phyloP scores from a whole-genome alignment of 2,329 filamentous ascomycete species.

The Orbilia javanica region DNA sequence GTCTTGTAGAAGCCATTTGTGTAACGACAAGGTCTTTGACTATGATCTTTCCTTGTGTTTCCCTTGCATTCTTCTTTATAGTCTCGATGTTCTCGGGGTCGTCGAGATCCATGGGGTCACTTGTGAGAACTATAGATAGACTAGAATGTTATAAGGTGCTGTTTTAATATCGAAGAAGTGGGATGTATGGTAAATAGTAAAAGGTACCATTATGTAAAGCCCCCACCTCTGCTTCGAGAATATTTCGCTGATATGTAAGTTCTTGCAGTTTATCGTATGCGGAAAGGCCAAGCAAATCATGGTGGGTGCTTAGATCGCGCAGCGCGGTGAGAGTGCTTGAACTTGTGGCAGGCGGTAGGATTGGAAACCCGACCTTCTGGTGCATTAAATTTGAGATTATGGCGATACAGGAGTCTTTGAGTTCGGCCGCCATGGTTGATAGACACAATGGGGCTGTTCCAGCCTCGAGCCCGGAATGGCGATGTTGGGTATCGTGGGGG shows the following conservation, averaged over 20 bases:
- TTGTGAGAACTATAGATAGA: conserved; percentile 26
- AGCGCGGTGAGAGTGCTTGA: conserved; percentile 30
- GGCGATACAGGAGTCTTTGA: conserved; percentile 40
- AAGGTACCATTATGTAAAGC: conserved; percentile 38
- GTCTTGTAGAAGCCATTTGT: conserved; percentile 53
- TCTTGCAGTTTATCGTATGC: conserved; percentile 48
- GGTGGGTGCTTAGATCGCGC: conserved; percentile 36
- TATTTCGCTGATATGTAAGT: conserved; percentile 30
- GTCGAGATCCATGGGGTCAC: conserved; percentile 55
- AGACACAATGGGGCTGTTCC: background rate
- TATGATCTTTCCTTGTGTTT: conserved; percentile 45
- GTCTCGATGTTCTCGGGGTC: conserved; percentile 26
- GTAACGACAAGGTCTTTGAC: conserved; percentile 52
- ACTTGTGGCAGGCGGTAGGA: conserved; percentile 42
- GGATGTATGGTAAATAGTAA: background rate
- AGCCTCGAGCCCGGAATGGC: background rate
- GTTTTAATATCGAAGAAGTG: background rate
- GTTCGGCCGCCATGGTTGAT: conserved; percentile 33
- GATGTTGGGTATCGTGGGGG: background rate
- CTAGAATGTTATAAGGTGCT: conserved; percentile 49
- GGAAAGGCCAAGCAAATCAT: conserved; percentile 24
- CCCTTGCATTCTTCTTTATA: conserved; percentile 33
- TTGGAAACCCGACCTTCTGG: conserved; percentile 50
- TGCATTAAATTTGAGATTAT: conserved; percentile 45
- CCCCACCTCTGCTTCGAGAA: conserved; percentile 50